A percentile compares a stretch with the other conserved stretches of the same genome.
Conservation (phyloP, 495 filamentous ascomycete species). For the Hyaloscypha variabilis region DNA sequence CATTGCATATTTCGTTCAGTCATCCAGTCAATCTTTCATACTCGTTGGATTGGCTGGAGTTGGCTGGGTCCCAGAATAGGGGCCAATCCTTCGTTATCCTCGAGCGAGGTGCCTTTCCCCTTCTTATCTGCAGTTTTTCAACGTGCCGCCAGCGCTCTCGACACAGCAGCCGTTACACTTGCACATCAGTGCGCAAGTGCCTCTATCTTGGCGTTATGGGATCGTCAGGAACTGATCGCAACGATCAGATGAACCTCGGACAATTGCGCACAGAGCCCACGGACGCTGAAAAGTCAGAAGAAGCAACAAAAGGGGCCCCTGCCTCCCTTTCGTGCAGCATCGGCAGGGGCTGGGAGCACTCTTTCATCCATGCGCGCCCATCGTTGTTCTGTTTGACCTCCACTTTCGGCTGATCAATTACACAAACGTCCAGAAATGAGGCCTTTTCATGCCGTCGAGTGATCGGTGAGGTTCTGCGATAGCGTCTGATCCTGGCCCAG, state of each 20-base stretch:
- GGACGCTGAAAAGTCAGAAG: neutral
- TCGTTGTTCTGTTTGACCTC: conserved; percentile 3
- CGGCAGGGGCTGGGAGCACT: neutral
- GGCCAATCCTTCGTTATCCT: neutral
- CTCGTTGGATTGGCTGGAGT: no score
- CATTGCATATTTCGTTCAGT: no score
- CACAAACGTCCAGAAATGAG: neutral
- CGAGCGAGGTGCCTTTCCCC: neutral
- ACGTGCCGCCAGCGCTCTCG: neutral
- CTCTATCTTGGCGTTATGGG: conserved; percentile 1
- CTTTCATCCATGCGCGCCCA: neutral
- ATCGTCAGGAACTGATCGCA: neutral
- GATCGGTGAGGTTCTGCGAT: neutral
- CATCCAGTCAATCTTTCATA: no score
- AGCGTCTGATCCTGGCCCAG: neutral
- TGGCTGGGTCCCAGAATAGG: neutral
- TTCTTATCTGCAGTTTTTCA: conserved; percentile 1
- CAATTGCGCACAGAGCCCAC: conserved; percentile 7
- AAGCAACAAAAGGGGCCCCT: neutral
- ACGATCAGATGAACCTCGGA: neutral
- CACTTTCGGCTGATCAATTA: conserved; percentile 3
- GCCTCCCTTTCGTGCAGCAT: neutral
- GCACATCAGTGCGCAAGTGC: neutral
- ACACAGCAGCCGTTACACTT: neutral
- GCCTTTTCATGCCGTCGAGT: conserved; percentile 1